phyloP scores from a whole-genome alignment of 306 rosid species.

The Glycyrrhiza uralensis region DNA sequence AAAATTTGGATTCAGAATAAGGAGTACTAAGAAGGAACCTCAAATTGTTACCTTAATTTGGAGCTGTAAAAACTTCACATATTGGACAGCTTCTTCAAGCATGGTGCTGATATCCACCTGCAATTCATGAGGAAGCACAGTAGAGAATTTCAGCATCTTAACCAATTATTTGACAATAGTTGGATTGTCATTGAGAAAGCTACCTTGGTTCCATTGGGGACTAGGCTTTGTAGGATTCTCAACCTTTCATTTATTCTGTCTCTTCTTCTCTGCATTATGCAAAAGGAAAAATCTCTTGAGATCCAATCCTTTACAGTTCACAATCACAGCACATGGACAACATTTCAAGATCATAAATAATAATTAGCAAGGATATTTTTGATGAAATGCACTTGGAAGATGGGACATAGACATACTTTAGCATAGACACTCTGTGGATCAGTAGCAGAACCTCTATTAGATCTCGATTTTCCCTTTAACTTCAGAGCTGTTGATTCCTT shows the following conservation, averaged over 20 bases:
- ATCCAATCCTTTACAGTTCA: background rate
- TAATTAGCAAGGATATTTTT: background rate
- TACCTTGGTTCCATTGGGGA: conserved; percentile 97
- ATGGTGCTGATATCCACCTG: conserved; percentile 97
- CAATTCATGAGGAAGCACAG: conserved; percentile 24
- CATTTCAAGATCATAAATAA: background rate
- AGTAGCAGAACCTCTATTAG: conserved; percentile 62
- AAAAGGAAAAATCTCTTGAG: conserved; percentile 3
- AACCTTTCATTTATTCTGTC: conserved; percentile 93
- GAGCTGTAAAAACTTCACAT: conserved; percentile 84
- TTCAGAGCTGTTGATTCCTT: conserved; percentile 22
- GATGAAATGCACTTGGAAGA: background rate
- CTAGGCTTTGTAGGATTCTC: conserved; percentile 68
- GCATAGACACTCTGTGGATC: conserved; percentile 89
- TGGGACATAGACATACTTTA: conserved; percentile 50
- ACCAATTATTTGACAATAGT: background rate
- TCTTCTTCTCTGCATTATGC: conserved; percentile 81
- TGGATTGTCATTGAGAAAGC: conserved; percentile 6
- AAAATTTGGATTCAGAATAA: background rate
- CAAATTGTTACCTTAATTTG: conserved; percentile 72
- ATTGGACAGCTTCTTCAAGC: conserved; percentile 96
- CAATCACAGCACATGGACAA: background rate
- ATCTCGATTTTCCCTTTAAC: conserved; percentile 48
- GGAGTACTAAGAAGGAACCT: background rate
- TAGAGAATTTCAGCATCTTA: conserved; percentile 5